These are phyloP conservation scores for Salix brachista DNA, from an alignment of 345 rosid genomes.

Conservation along the genomic window DNA sequence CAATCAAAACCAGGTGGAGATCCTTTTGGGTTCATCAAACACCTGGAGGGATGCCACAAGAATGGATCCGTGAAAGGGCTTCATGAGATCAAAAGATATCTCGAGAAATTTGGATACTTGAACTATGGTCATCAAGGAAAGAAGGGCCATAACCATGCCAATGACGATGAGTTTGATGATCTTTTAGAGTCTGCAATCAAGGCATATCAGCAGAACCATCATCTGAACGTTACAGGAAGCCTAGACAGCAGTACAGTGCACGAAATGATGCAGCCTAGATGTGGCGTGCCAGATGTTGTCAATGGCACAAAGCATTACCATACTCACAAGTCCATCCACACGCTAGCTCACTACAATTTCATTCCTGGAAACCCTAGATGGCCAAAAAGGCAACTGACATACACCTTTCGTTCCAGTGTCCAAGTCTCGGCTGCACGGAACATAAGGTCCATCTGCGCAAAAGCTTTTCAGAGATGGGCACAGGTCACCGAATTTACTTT, in stretches of 20 bases:
- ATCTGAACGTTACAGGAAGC: background rate
- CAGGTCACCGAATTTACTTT: constrained; percentile 4
- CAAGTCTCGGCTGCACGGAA: background rate
- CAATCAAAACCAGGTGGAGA: background rate
- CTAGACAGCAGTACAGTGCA: background rate
- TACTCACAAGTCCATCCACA: background rate
- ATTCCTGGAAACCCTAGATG: background rate
- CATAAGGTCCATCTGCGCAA: background rate
- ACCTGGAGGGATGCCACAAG: constrained; percentile 10
- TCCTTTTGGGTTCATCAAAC: background rate
- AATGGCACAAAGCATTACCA: background rate
- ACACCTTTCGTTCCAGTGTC: constrained; percentile 4
- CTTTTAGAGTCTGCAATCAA: background rate
- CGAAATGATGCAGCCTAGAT: background rate
- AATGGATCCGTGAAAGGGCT: constrained; percentile 2
- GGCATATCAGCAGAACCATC: background rate
- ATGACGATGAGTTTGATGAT: background rate
- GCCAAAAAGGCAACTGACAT: constrained; percentile 7
- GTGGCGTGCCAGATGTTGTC: background rate
- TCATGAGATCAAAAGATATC: constrained; percentile 3
- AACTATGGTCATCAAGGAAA: background rate
- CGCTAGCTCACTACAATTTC: constrained; percentile 1
- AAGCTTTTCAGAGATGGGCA: constrained; percentile 9
- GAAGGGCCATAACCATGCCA: background rate
- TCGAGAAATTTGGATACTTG: constrained; percentile 16